Percentiles rank a stretch among this genome's conserved stretches.
phyloP scores from a whole-genome alignment of 1,284 basidiomycete species.

The Puccinia horiana region DNA sequence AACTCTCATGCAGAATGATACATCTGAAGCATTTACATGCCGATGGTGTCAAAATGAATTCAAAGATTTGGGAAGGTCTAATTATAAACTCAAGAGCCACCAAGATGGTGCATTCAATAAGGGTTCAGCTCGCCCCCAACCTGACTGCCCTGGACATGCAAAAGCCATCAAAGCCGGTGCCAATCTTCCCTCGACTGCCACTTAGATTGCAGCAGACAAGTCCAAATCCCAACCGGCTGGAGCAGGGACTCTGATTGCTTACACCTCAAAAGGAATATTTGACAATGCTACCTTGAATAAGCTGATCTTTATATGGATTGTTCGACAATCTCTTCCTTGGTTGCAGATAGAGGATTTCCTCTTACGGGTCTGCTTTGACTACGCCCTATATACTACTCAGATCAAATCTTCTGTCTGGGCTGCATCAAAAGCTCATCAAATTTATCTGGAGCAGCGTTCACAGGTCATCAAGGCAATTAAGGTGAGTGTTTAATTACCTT shows the following conservation, averaged over 20 bases:
- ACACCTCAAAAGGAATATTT: background rate
- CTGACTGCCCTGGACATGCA: background rate
- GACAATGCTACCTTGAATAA: slow-evolving; percentile 1
- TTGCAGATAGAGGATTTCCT: background rate
- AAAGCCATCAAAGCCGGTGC: background rate
- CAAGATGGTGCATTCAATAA: background rate
- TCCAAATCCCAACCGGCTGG: background rate
- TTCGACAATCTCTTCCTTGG: slow-evolving; percentile 1
- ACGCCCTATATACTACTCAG: background rate
- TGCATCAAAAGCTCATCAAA: background rate
- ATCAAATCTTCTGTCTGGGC: slow-evolving; percentile 4
- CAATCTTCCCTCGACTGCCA: background rate
- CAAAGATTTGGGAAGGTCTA: background rate
- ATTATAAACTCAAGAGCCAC: background rate
- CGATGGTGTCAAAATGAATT: background rate
- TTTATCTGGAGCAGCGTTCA: background rate
- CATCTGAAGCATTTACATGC: background rate
- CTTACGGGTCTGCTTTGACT: background rate
- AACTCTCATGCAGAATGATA: background rate
- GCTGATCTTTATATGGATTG: background rate
- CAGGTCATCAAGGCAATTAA: slow-evolving; percentile 11
- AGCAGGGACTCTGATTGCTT: background rate
- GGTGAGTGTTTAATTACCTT: background rate
- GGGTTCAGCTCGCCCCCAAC: background rate
- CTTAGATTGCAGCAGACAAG: background rate